A percentile compares a stretch with the other conserved stretches of the same genome.
Conservation (phyloP, 768 basidiomycete species). For the Collybia nuda region DNA sequence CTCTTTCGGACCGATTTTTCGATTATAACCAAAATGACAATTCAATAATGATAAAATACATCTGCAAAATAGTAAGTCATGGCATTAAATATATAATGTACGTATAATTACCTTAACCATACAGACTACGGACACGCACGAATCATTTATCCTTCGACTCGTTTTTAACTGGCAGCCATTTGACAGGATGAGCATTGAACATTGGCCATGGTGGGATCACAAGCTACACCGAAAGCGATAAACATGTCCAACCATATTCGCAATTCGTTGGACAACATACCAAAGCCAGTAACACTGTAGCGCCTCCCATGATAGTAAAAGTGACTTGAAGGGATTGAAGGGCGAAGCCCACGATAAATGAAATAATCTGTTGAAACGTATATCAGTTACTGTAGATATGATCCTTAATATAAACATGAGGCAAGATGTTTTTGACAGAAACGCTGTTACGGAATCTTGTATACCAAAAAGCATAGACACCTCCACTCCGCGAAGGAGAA, state of each 20-base stretch:
- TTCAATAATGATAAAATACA: no score
- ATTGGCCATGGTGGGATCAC: constrained; percentile 71
- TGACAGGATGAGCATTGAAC: constrained; percentile 61
- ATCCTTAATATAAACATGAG: not conserved
- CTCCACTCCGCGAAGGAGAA: constrained; percentile 8
- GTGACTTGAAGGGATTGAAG: constrained; percentile 56
- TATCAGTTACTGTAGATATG: constrained; percentile 9
- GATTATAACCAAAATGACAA: no score
- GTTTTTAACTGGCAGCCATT: constrained; percentile 47
- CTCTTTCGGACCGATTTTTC: no score
- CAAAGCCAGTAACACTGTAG: constrained; percentile 37
- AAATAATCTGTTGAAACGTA: constrained; percentile 40
- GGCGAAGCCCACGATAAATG: constrained; percentile 57
- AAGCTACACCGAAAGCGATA: constrained; percentile 36
- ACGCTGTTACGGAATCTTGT: not conserved
- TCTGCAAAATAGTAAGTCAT: no score
- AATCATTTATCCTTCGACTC: not conserved
- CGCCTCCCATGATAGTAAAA: constrained; percentile 45
- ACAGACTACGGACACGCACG: no score
- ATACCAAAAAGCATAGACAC: not conserved
- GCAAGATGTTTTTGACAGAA: not conserved
- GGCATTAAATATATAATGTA: constrained; percentile 2
- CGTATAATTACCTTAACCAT: constrained; percentile 21
- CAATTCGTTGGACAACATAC: constrained; percentile 28
- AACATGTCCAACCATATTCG: not conserved